These are phyloP conservation scores for Solanum appendiculatum DNA, from an alignment of 257 asterid genomes.

Conservation along the genomic window DNA sequence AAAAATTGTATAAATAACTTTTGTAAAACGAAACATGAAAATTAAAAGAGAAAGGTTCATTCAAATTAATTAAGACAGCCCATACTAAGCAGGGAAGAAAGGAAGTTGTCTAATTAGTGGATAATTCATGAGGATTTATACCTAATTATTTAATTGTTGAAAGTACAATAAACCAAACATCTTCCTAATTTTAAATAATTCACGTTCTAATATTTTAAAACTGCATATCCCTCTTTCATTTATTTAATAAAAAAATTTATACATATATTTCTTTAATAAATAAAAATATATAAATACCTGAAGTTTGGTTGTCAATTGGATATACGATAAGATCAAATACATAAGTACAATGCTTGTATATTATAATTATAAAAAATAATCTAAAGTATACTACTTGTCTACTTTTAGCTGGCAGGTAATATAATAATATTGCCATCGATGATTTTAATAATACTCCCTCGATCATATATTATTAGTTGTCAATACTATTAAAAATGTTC, in stretches of 20 bases:
- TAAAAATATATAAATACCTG: neutral
- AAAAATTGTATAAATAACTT: too few relatives aligned
- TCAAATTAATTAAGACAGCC: neutral
- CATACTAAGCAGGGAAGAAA: neutral
- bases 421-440: neutral
- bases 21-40: too few relatives aligned
- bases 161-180: neutral
- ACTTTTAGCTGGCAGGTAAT: neutral
- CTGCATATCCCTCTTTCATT: neutral
- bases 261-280: neutral
- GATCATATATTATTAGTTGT: neutral
- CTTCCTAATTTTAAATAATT: neutral
- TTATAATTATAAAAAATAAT: too few relatives aligned
- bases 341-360: neutral
- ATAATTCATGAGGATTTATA: neutral
- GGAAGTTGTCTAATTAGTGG: neutral
- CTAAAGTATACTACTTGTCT: neutral
- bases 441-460: neutral
- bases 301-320: neutral
- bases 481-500: too few relatives aligned
- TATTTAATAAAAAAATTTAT: too few relatives aligned
- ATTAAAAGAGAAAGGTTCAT: too few relatives aligned
- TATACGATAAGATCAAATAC: neutral
- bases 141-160: neutral
- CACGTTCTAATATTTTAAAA: neutral